Base-by-base conservation (phyloP, 306 rosid genomes). In the Gynostemma pentaphyllum region DNA sequence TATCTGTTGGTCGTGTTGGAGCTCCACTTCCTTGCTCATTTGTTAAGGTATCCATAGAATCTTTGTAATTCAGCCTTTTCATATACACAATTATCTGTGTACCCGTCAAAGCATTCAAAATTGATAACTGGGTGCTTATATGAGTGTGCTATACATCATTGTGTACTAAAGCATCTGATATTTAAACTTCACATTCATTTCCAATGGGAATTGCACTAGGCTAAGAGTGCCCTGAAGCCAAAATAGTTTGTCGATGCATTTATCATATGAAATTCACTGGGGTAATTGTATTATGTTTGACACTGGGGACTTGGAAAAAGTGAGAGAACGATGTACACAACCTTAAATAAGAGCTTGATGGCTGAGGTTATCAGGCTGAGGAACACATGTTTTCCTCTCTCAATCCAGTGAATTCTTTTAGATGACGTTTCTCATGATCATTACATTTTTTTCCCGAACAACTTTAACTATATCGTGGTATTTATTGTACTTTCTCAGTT, bases 21-120 rank as follows among this genome's bases (percentile, higher is more conserved):
- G 94, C 99, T 64, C 99, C 99, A 6, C 80, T 88, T 75, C 99
- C 99, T 46, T 92, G 95, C 82, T 82, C 99, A 64, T 88, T 72
- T 74, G 67, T 92, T 45, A 92, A 88, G 87, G 99, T 86, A 67
- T 53, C 23, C 54, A 36, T 40, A 8, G 2, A 51, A 28, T 9
- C 50, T 28, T 23, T 22, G 15, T 62, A 57, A 24, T 49, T 45
- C 46, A 56, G 15, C 24, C n/a, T 53, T 6, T 53, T 53, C 22
- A 53, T 16, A 45, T 11, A 15, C 18, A 0, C 36, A 30, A 30
- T 36, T 40, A 61, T 22, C 32, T 22, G 49, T 14, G 3, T 39
- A 13, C 49, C 13, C 12, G 49, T 23, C 7, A 7, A 19, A 24
- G 18, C 34, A 56, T 34, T 56, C 19, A 9, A n/a, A 18, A 18